Conservation (phyloP, 2,329 filamentous ascomycete species). For the Plenodomus biglobosus region DNA sequence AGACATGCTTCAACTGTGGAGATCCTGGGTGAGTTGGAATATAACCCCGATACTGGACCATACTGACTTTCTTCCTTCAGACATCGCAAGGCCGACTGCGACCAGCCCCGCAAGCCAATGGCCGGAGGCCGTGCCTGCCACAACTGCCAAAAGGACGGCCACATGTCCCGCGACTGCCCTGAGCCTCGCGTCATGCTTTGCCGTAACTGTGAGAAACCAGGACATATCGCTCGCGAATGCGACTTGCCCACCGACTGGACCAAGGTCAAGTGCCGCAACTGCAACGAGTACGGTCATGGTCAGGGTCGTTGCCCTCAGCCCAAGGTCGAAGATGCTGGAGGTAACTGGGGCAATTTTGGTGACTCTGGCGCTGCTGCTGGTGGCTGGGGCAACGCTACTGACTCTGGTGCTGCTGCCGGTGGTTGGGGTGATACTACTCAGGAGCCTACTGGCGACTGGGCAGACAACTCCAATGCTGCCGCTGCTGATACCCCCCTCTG, state of each 20-base stretch:
- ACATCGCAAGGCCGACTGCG: slow-evolving; percentile 30
- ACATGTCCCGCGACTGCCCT: slow-evolving; percentile 30
- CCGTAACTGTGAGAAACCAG: slow-evolving; percentile 65
- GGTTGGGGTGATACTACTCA: slow-evolving; percentile 16
- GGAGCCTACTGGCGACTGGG: slow-evolving; percentile 18
- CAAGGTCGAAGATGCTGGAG: slow-evolving; percentile 22
- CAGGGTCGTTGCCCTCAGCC: slow-evolving; percentile 46
- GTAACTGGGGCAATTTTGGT: slow-evolving; percentile 25
- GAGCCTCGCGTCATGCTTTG: slow-evolving; percentile 45
- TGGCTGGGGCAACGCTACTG: slow-evolving; percentile 28
- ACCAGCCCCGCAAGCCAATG: slow-evolving; percentile 19
- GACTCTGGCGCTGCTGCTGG: slow-evolving; percentile 18
- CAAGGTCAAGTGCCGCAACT: slow-evolving; percentile 63
- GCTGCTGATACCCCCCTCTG: slow-evolving; percentile 6
- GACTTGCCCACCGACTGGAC: slow-evolving; percentile 58
- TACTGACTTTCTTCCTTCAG: slow-evolving; percentile 5
- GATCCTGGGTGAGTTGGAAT: slow-evolving; percentile 17
- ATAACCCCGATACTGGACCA: neutral
- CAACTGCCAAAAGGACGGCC: slow-evolving; percentile 34
- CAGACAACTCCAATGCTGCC: slow-evolving; percentile 14
- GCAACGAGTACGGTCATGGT: slow-evolving; percentile 50
- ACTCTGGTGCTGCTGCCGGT: slow-evolving; percentile 18
- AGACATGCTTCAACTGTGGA: slow-evolving; percentile 38
- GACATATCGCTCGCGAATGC: slow-evolving; percentile 60
- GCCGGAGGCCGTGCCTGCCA: slow-evolving; percentile 22